Conservation (phyloP, 176 grass and related monocot genomes). For the Avena eriantha region DNA sequence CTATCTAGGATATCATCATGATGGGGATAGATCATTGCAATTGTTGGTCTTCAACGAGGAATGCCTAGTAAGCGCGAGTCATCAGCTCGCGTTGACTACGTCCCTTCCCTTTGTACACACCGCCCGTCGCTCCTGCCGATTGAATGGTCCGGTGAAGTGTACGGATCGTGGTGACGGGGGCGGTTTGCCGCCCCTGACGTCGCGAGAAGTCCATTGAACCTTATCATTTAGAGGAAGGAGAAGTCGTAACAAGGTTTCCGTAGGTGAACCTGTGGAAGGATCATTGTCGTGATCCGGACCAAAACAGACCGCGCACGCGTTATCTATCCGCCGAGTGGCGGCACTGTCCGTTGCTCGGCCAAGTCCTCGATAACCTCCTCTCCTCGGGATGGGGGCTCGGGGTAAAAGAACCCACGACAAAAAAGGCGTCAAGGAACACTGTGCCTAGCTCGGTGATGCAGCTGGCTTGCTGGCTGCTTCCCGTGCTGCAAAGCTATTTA, state of each 20-base stretch:
- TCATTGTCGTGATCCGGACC: no score
- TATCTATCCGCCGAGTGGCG: no score
- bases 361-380: no score
- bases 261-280: conserved; percentile 39
- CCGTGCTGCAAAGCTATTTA: not conserved
- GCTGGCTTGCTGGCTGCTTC: no score
- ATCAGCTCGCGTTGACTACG: not conserved
- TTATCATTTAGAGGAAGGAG: conserved; percentile 70
- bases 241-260: conserved; percentile 66
- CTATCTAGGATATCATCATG: no score
- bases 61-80: conserved; percentile 71
- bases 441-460: no score
- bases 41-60: conserved; percentile 76
- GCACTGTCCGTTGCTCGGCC: no score
- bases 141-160: conserved; percentile 33
- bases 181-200: not conserved
- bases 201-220: conserved; percentile 41
- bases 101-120: not conserved
- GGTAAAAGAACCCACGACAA: no score
- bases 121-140: not conserved
- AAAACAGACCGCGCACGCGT: no score
- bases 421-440: no score
- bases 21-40: conserved; percentile 79
- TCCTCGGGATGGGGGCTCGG: no score
- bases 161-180: not conserved